Conservation (phyloP, 192 early-diverging fungal genomes). For the Oehlia diaphana region DNA sequence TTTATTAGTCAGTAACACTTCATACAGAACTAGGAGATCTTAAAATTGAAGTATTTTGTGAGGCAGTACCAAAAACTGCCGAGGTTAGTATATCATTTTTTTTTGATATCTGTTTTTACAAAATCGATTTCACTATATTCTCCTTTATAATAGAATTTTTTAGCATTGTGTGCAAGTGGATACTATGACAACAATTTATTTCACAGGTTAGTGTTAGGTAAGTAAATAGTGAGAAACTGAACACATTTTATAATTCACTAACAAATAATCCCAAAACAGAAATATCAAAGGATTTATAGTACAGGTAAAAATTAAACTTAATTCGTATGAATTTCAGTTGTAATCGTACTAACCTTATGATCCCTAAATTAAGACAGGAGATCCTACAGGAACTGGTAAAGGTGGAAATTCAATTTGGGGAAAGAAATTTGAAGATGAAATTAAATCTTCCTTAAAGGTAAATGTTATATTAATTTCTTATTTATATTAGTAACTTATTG, state of each 20-base stretch:
- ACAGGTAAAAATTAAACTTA: conserved; percentile 46
- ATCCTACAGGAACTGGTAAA: conserved; percentile 85
- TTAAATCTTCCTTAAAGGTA: conserved; percentile 74
- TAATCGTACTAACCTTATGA: too few relatives aligned
- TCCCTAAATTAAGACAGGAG: conserved; percentile 64
- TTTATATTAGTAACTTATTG: too few relatives aligned
- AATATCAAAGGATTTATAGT: conserved; percentile 87
- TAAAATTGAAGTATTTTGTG: conserved; percentile 93
- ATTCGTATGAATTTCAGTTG: neutral
- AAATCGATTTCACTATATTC: neutral
- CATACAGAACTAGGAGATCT: conserved; percentile 93
- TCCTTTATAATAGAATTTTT: conserved; percentile 72
- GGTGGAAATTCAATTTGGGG: conserved; percentile 89
- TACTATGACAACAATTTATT: conserved; percentile 90
- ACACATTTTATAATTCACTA: neutral
- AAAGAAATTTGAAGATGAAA: conserved; percentile 77
- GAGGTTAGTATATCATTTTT: conserved; percentile 50
- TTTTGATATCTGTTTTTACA: conserved; percentile 23
- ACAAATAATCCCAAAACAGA: conserved; percentile 28
- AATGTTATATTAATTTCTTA: neutral
- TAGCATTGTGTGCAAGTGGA: conserved; percentile 90
- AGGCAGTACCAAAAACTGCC: conserved; percentile 76
- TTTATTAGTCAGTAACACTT: conserved; percentile 75
- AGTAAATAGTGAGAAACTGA: neutral
- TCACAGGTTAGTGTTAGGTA: conserved; percentile 52